Evolutionary conservation across 1,139 yeast species (phyloP).

Genomic region (Saccharomyces hybrid): DNA sequence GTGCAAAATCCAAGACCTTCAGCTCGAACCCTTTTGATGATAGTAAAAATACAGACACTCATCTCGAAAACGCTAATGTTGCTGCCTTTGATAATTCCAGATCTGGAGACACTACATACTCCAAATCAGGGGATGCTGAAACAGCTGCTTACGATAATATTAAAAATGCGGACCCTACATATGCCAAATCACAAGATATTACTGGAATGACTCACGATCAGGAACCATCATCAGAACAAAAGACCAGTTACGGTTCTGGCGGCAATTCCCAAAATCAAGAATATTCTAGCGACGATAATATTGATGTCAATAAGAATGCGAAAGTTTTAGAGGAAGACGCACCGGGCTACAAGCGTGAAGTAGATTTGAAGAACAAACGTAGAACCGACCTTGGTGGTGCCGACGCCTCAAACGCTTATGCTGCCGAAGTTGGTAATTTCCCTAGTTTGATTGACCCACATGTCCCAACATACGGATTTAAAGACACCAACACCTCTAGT

Average conservation of each 20-base stretch:
- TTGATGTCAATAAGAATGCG: not conserved
- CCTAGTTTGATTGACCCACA: constrained; percentile 23
- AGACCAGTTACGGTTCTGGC: not conserved
- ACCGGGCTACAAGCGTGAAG: not conserved
- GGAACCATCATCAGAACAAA: not conserved
- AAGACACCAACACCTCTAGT: not conserved
- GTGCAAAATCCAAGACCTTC: not conserved
- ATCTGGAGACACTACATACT: not conserved
- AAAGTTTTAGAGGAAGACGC: not conserved
- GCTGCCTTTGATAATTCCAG: not conserved
- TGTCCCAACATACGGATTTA: constrained; percentile 18
- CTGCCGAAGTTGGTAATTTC: constrained; percentile 13
- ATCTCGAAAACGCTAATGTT: not conserved
- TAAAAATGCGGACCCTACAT: not conserved
- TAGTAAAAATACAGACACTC: not conserved
- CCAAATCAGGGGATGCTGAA: not conserved
- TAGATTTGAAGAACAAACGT: constrained; percentile 3
- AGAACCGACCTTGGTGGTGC: constrained; percentile 2
- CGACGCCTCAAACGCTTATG: constrained; percentile 5
- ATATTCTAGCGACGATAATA: not conserved
- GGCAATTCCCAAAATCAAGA: not conserved
- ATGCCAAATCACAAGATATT: not conserved
- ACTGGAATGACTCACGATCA: not conserved
- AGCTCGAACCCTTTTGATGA: not conserved
- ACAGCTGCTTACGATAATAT: not conserved